Evolutionary conservation across 345 rosid species (phyloP).

Genomic region (Sonneratia caseolaris): DNA sequence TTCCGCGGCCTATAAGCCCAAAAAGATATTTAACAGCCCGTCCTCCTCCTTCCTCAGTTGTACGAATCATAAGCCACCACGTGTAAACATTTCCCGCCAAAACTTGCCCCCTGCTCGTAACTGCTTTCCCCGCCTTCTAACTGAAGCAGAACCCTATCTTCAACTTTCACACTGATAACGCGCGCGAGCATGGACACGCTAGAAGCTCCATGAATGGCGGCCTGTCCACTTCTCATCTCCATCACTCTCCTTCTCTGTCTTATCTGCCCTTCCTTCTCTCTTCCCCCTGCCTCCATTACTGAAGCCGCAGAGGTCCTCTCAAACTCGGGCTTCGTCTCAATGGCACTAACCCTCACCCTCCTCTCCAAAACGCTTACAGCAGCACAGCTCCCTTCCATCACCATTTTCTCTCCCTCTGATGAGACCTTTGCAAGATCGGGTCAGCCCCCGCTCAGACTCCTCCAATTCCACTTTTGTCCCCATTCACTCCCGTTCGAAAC

Average conservation of each 20-base stretch:
- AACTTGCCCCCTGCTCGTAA: background rate
- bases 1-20: too few species aligned
- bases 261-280: conserved; percentile 8
- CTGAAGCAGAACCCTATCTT: background rate
- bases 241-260: conserved; percentile 7
- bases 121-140: background rate
- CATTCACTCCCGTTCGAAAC: conserved; percentile 14
- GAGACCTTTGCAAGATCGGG: conserved; percentile 23
- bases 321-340: conserved; percentile 24
- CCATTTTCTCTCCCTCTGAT: conserved; percentile 41
- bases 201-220: conserved; percentile 17
- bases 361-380: conserved; percentile 12
- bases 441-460: conserved; percentile 31
- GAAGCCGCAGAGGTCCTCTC: conserved; percentile 23
- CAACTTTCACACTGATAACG: background rate
- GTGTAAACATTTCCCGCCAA: background rate
- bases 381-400: conserved; percentile 22
- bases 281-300: conserved; percentile 14
- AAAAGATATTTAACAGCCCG: too few species aligned
- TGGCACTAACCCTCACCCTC: conserved; percentile 27
- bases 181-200: background rate
- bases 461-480: conserved; percentile 30
- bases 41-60: too few species aligned
- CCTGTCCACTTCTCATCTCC: conserved; percentile 3
- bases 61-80: background rate